Conservation (phyloP, 345 rosid species). For the Hibiscus mutabilis region DNA sequence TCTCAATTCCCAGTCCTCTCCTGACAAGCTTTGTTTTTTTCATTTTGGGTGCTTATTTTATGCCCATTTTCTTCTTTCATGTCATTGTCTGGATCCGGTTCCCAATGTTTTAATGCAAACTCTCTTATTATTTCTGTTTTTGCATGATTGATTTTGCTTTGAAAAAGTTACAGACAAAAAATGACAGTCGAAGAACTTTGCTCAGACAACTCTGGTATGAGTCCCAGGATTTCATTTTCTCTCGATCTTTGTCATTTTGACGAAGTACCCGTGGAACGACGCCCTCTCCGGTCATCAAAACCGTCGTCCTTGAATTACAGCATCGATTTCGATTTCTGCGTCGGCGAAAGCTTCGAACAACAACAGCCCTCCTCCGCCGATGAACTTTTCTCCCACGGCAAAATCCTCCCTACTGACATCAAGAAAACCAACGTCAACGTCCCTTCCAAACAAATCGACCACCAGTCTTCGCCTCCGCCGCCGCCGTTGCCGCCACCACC, state of each 20-base stretch:
- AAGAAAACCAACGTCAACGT: conserved; percentile 23
- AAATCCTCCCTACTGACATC: conserved; percentile 45
- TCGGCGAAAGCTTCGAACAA: conserved; percentile 36
- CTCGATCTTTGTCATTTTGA: conserved; percentile 55
- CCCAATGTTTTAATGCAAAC: background rate
- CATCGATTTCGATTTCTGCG: conserved; percentile 48
- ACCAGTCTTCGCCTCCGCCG: conserved; percentile 2
- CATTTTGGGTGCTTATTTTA: background rate
- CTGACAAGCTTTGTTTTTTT: background rate
- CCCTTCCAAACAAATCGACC: conserved; percentile 3
- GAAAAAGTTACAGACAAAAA: background rate
- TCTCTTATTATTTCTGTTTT: background rate
- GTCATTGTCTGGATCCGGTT: background rate
- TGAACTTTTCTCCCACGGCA: conserved; percentile 48
- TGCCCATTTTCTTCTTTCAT: background rate
- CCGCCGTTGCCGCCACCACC: background rate
- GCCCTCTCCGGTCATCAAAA: conserved; percentile 35
- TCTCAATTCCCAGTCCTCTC: background rate
- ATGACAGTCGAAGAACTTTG: conserved; percentile 72
- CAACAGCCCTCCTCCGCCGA: conserved; percentile 48
- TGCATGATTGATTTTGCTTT: conserved; percentile 4
- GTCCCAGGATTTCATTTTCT: conserved; percentile 80
- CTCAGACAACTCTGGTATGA: conserved; percentile 46
- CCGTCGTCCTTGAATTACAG: conserved; percentile 34
- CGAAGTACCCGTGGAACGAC: conserved; percentile 45